phyloP scores from a whole-genome alignment of 192 early-diverging fungal species.

The Gryganskiella cystojenkinii region DNA sequence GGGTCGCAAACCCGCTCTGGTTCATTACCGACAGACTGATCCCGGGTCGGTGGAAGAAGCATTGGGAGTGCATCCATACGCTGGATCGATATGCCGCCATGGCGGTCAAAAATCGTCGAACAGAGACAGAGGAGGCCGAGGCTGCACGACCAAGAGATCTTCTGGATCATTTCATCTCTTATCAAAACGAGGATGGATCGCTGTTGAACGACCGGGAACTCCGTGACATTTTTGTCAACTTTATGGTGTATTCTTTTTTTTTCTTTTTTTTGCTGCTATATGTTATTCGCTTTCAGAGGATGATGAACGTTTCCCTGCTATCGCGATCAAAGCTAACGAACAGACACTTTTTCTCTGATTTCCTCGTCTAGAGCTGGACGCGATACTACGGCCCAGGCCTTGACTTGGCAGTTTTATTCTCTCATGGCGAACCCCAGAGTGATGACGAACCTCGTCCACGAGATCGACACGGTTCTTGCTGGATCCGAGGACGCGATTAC shows the following conservation, averaged over 20 bases:
- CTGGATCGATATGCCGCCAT: constrained; percentile 29
- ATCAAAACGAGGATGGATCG: constrained; percentile 44
- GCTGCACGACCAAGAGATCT: constrained; percentile 25
- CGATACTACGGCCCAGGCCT: constrained; percentile 65
- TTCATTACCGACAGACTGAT: constrained; percentile 32
- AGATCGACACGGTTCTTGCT: constrained; percentile 38
- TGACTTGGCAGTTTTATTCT: constrained; percentile 66
- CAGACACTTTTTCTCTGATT: too few relatives aligned
- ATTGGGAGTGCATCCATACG: background rate
- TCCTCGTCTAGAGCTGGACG: constrained; percentile 54
- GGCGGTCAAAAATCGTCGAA: constrained; percentile 21
- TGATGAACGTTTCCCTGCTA: background rate
- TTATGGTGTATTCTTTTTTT: constrained; percentile 24
- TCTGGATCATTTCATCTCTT: constrained; percentile 53
- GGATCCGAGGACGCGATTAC: constrained; percentile 20
- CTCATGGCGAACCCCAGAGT: constrained; percentile 55
- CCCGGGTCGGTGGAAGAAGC: constrained; percentile 8
- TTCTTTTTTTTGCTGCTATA: background rate
- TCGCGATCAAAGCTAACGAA: too few relatives aligned
- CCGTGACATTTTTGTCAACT: constrained; percentile 60
- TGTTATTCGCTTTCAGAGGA: background rate
- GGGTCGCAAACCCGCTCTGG: constrained; percentile 35
- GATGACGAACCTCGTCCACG: constrained; percentile 49
- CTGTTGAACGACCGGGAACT: constrained; percentile 51
- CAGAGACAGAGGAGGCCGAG: constrained; percentile 8